Evolutionary conservation across 495 filamentous ascomycete genomes (phyloP).

Genomic region (Xylaria grammica): DNA sequence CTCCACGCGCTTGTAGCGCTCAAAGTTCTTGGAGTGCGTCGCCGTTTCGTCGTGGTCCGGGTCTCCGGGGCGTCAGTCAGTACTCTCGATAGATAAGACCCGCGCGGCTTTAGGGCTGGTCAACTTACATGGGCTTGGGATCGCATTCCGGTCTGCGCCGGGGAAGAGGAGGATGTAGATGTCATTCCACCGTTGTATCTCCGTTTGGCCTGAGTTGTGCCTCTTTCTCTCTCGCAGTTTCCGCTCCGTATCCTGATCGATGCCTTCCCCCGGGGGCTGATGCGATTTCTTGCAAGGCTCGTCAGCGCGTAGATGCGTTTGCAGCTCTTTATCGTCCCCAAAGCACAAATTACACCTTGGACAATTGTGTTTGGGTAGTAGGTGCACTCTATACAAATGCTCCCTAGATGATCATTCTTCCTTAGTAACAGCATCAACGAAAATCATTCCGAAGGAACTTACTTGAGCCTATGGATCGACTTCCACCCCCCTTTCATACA

Average conservation of each 20-base stretch:
- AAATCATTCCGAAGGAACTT: constrained; percentile 12
- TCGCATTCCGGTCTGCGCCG: constrained; percentile 38
- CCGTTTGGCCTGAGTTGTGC: constrained; percentile 44
- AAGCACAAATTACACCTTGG: constrained; percentile 47
- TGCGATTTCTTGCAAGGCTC: constrained; percentile 40
- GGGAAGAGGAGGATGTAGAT: constrained; percentile 52
- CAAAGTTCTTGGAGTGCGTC: constrained; percentile 25
- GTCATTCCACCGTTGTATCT: constrained; percentile 51
- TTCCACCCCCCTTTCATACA: constrained; percentile 51
- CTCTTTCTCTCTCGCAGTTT: constrained; percentile 47
- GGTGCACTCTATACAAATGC: constrained; percentile 50
- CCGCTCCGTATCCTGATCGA: constrained; percentile 34
- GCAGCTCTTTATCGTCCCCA: constrained; percentile 41
- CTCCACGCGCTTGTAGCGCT: constrained; percentile 32
- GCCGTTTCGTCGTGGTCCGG: constrained; percentile 30
- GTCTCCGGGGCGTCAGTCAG: constrained; percentile 28
- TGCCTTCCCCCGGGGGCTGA: constrained; percentile 30
- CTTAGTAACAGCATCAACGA: background rate
- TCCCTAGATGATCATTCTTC: constrained; percentile 34
- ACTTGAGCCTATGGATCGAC: constrained; percentile 53
- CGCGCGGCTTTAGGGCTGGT: background rate
- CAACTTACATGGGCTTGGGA: constrained; percentile 47
- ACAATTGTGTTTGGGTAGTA: constrained; percentile 44
- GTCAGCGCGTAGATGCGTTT: constrained; percentile 44
- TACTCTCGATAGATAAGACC: constrained; percentile 8